Conservation (phyloP, 495 filamentous ascomycete genomes). For the Penicillium samsonianum region DNA sequence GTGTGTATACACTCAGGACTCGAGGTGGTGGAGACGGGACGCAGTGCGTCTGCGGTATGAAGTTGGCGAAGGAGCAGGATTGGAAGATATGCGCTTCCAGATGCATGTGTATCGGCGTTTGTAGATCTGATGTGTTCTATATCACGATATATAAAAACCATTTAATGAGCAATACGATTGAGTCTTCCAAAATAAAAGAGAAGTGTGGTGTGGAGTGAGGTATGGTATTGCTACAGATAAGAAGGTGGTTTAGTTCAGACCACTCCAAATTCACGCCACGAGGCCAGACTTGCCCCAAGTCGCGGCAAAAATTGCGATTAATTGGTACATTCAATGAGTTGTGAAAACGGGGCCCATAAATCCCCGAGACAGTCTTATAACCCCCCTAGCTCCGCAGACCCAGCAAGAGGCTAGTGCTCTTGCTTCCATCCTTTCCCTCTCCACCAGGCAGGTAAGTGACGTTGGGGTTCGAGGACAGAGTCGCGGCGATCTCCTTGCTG, state of each 20-base stretch:
- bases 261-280: conserved; percentile 32
- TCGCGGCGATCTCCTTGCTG: conserved; percentile 92
- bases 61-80: conserved; percentile 56
- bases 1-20: conserved; percentile 69
- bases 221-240: conserved; percentile 50
- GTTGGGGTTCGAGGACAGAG: conserved; percentile 86
- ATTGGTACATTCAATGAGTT: conserved; percentile 33
- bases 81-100: conserved; percentile 96
- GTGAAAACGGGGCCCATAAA: conserved; percentile 28
- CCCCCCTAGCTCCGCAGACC: conserved; percentile 53
- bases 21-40: conserved; percentile 78
- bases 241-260: conserved; percentile 27
- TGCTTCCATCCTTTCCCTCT: conserved; percentile 64
- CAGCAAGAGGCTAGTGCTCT: conserved; percentile 59
- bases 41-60: conserved; percentile 70
- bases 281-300: conserved; percentile 24
- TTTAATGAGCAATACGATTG: conserved; percentile 11
- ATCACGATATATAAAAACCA: conserved; percentile 13
- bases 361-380: conserved; percentile 14
- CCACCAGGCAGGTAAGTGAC: conserved; percentile 91
- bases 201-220: conserved; percentile 27
- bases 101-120: conserved; percentile 71
- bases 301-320: conserved; percentile 27
- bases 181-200: conserved; percentile 23
- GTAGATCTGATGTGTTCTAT: conserved; percentile 12